Evolutionary conservation across 2,329 filamentous ascomycete species (phyloP), one percentile per base, ranked within the genome.

Genomic region (Cladosporium sp.): DNA sequence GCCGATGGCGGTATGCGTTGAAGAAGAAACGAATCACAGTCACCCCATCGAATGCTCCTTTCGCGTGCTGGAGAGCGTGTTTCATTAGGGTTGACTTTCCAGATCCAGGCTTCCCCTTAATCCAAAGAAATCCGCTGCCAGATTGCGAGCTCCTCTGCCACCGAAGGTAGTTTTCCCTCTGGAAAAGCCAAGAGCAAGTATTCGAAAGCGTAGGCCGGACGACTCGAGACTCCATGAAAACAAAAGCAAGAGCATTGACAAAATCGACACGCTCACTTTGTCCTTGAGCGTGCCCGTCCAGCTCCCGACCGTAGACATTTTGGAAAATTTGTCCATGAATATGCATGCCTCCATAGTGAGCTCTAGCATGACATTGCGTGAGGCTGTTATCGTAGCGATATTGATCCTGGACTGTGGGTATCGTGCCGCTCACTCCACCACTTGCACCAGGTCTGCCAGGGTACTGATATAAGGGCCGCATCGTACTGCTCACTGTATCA

Each of bases 111-210:
- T 48, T 48, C 4, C 45, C 37, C 17, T 48, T 48, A 15, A 48
- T 48, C 45, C 45, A 48, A 3, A 48, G 24, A 3, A 48, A n/a
- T 1, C 45, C 32, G 32, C 5, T 11, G 17, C 7, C 4, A 24
- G 3, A 5, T 24, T 19, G 22, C 9, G 22, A 27, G 5, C 9
- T 9, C 22, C 38, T 19, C n/a, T n/a, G n/a, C 47, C 47, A 50
- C 13, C 22, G 7, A 13, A 30, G 18, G 38, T 43, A 50, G 12
- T 19, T 8, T 12, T 5, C 6, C 20, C 32, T 18, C 7, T 27
- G 13, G 5, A 50, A 29, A 20, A 50, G 20, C 47, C 47, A 50
- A 9, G 4, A 11, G 30, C 47, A 50, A 11, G 38, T 50, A 11
- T 13, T 27, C 22, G 22, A 9, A 17, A 19, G 4, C n/a, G n/a